phyloP scores from a whole-genome alignment of 805 yeast species.

The Sugiyamaella qingdaonensis region DNA sequence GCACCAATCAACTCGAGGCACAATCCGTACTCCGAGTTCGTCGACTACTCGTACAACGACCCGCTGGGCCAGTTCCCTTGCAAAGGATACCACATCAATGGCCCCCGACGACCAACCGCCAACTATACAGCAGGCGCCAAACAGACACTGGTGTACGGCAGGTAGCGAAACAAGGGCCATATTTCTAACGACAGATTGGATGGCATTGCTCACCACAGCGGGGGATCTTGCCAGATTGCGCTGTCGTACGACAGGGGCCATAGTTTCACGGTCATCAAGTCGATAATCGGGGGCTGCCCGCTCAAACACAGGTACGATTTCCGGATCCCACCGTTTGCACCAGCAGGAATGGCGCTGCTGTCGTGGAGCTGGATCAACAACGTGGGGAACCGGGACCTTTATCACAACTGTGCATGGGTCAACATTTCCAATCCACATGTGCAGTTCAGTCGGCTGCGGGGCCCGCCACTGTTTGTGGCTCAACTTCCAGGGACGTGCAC shows the following conservation, averaged over 20 bases:
- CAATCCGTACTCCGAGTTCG: constrained; percentile 14
- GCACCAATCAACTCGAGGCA: constrained; percentile 22
- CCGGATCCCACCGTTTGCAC: constrained; percentile 19
- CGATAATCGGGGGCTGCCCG: constrained; percentile 27
- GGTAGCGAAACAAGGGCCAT: not conserved
- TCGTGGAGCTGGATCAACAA: constrained; percentile 25
- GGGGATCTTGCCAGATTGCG: constrained; percentile 26
- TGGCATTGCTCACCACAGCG: constrained; percentile 22
- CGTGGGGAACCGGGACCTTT: constrained; percentile 23
- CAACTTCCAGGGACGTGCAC: constrained; percentile 20
- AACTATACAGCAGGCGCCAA: constrained; percentile 16
- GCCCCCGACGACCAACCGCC: constrained; percentile 15
- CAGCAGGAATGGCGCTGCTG: constrained; percentile 22
- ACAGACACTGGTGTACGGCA: constrained; percentile 15
- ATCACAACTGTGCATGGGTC: constrained; percentile 26
- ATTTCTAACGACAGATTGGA: constrained; percentile 8
- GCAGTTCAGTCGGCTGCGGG: constrained; percentile 7
- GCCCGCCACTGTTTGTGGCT: constrained; percentile 22
- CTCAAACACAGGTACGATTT: constrained; percentile 18
- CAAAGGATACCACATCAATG: constrained; percentile 22
- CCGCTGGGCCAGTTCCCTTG: constrained; percentile 23
- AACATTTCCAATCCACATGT: constrained; percentile 11
- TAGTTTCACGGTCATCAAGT: constrained; percentile 23
- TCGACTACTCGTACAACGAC: constrained; percentile 21
- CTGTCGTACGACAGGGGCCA: constrained; percentile 24